These are phyloP conservation scores for Trametes cubensis DNA, from an alignment of 768 basidiomycete genomes.

Conservation along the genomic window DNA sequence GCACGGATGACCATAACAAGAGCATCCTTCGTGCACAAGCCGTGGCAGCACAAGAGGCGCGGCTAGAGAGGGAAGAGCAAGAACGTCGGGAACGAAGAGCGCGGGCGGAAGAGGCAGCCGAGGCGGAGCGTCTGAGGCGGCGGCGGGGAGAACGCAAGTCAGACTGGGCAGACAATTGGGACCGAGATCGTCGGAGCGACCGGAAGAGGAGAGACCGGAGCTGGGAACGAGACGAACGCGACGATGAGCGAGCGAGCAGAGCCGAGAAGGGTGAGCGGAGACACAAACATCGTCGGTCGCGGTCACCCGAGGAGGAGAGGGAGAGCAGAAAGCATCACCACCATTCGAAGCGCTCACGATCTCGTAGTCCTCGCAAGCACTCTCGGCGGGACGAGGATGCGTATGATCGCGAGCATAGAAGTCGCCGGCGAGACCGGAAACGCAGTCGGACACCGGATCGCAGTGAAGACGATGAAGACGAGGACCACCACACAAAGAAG, in stretches of 20 bases:
- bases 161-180: conserved; percentile 45
- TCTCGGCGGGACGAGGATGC: conserved; percentile 12
- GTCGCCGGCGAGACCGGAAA: conserved; percentile 16
- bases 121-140: conserved; percentile 60
- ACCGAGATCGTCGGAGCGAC: conserved; percentile 48
- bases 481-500: conserved; percentile 13
- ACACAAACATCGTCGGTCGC: conserved; percentile 33
- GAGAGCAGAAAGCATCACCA: conserved; percentile 13
- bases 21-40: conserved; percentile 77
- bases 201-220: conserved; percentile 51
- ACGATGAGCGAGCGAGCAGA: conserved; percentile 38
- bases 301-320: conserved; percentile 29
- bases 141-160: conserved; percentile 34
- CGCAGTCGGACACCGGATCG: conserved; percentile 18
- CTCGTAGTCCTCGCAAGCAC: conserved; percentile 4
- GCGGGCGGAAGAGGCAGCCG: conserved; percentile 76
- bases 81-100: conserved; percentile 62
- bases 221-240: conserved; percentile 47
- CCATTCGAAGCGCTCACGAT: conserved; percentile 8
- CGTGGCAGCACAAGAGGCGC: conserved; percentile 70
- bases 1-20: conserved; percentile 95
- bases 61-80: conserved; percentile 65
- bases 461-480: conserved; percentile 4
- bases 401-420: conserved; percentile 14
- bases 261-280: conserved; percentile 30